phyloP scores from a whole-genome alignment of 176 grass and related monocot genomes.

The Aegilops speltoides region DNA sequence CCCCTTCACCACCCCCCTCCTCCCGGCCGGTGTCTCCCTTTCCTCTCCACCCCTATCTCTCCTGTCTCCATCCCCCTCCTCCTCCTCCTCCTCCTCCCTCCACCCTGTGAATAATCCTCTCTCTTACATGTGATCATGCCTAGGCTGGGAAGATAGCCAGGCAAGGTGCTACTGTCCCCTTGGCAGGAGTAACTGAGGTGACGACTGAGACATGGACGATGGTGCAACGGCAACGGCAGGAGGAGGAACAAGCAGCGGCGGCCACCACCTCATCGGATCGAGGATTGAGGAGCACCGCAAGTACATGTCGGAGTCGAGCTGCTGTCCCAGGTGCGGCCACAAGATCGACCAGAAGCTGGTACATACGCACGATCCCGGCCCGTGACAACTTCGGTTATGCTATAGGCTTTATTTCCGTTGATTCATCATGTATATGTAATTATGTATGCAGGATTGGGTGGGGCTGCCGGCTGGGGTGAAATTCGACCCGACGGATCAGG shows the following conservation, averaged over 20 bases:
- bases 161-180: neutral
- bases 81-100: constrained; percentile 1
- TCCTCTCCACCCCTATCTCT: constrained; percentile 20
- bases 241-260: neutral
- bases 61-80: constrained; percentile 16
- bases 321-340: constrained; percentile 76
- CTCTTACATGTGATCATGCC: constrained; percentile 51
- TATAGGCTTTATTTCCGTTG: constrained; percentile 12
- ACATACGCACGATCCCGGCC: neutral
- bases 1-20: neutral
- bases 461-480: constrained; percentile 75
- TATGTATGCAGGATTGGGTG: constrained; percentile 57
- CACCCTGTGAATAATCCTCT: constrained; percentile 5
- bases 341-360: constrained; percentile 59
- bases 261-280: constrained; percentile 27
- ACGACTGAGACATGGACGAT: constrained; percentile 35
- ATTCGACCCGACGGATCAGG: constrained; percentile 95
- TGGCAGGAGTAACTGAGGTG: constrained; percentile 1
- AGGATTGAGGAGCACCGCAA: constrained; percentile 64
- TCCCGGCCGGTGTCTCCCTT: constrained; percentile 14
- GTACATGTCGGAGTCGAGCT: constrained; percentile 47
- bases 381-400: neutral
- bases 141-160: constrained; percentile 22
- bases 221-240: constrained; percentile 11
- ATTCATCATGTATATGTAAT: neutral